Percentiles rank a stretch among this genome's conserved stretches.
phyloP scores from a whole-genome alignment of 441 rosid genomes.

The Populus hybrid region DNA sequence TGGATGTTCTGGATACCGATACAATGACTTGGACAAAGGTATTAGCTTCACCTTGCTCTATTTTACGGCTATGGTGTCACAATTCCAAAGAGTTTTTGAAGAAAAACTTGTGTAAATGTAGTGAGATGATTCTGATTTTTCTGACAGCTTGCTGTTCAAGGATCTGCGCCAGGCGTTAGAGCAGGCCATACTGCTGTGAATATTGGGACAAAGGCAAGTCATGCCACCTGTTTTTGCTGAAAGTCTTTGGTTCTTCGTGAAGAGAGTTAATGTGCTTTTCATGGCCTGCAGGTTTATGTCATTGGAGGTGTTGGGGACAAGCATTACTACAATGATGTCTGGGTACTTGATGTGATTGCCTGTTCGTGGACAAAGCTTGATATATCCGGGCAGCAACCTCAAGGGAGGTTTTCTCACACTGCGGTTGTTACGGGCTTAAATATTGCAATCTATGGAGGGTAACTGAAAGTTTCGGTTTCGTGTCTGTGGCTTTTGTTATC shows the following conservation, averaged over 20 bases:
- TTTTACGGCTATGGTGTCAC: not conserved
- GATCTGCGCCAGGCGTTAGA: constrained; percentile 56
- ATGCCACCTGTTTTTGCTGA: not conserved
- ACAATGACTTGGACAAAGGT: constrained; percentile 60
- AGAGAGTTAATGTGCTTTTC: not conserved
- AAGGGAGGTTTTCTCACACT: constrained; percentile 74
- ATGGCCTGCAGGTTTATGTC: constrained; percentile 46
- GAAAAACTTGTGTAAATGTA: not conserved
- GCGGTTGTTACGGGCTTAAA: constrained; percentile 44
- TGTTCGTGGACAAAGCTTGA: constrained; percentile 52
- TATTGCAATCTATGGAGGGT: constrained; percentile 71
- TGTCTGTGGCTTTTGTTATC: not conserved
- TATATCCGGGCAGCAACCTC: constrained; percentile 57
- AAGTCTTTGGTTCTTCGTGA: not conserved
- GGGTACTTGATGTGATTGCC: constrained; percentile 48
- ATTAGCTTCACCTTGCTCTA: constrained; percentile 11
- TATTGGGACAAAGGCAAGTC: constrained; percentile 53
- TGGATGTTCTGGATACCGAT: constrained; percentile 51
- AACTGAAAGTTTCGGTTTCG: constrained; percentile 4
- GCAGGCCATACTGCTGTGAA: constrained; percentile 72
- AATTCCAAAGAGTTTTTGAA: not conserved
- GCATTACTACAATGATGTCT: constrained; percentile 62
- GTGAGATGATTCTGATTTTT: constrained; percentile 2
- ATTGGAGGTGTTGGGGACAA: constrained; percentile 77
- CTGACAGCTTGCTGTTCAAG: constrained; percentile 48